Evolutionary conservation across 23 red algal species (phyloP).

Genomic region (Pyropia yezoensis): DNA sequence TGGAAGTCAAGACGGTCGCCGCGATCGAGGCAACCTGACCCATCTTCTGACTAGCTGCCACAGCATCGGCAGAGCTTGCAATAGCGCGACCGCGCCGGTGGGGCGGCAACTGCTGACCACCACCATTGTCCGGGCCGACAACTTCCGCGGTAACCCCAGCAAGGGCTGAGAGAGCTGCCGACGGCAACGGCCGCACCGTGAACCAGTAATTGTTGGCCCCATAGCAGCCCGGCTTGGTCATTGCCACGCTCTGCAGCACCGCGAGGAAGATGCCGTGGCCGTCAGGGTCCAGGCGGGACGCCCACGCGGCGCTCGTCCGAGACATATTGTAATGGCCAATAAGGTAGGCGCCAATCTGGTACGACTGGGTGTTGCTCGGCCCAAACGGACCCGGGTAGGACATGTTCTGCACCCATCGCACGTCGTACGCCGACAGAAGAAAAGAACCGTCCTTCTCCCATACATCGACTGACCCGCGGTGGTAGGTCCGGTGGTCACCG

Average conservation of each 20-base stretch:
- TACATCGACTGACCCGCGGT: conserved; percentile 23
- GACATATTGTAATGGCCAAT: conserved; percentile 28
- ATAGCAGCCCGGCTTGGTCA: conserved; percentile 15
- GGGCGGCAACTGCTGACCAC: not conserved
- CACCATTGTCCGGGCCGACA: not conserved
- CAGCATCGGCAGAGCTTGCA: not conserved
- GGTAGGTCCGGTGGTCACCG: conserved; percentile 40
- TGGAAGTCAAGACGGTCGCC: conserved; percentile 8
- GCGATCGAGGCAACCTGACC: conserved; percentile 5
- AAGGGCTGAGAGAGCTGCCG: too few relatives aligned
- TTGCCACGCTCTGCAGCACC: conserved; percentile 26
- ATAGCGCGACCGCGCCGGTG: conserved; percentile 15
- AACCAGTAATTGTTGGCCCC: conserved; percentile 40
- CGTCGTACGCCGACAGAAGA: conserved; percentile 22
- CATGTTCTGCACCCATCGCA: conserved; percentile 61
- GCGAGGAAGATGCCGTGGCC: conserved; percentile 27
- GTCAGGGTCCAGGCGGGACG: conserved; percentile 31
- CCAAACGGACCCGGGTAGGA: conserved; percentile 51
- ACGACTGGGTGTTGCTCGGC: conserved; percentile 10
- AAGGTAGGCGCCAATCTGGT: conserved; percentile 35
- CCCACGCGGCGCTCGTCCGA: conserved; percentile 38
- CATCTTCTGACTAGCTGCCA: conserved; percentile 1
- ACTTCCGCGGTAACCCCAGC: too few relatives aligned
- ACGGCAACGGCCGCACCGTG: conserved; percentile 35
- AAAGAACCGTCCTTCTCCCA: conserved; percentile 24